Conservation (phyloP, 2,329 filamentous ascomycete genomes). For the Fusarium xylarioides region DNA sequence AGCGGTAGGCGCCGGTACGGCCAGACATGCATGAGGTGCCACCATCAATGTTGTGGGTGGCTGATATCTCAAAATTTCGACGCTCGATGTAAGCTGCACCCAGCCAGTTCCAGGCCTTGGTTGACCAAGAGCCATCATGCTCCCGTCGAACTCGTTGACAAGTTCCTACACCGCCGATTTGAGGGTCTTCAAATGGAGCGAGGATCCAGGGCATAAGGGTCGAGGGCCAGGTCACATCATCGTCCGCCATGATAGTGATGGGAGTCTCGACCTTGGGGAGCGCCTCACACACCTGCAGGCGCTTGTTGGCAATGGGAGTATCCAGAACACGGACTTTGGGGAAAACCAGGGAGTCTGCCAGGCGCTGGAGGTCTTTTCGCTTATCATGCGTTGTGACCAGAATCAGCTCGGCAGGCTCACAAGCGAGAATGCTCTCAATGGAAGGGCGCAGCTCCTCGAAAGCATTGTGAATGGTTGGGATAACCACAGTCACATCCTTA, state of each 20-base stretch:
- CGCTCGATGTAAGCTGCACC: constrained; percentile 92
- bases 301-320: constrained; percentile 91
- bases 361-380: constrained; percentile 70
- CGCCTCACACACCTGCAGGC: constrained; percentile 89
- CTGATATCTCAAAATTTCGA: constrained; percentile 95
- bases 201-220: constrained; percentile 91
- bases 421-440: constrained; percentile 78
- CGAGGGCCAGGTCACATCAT: constrained; percentile 91
- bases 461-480: constrained; percentile 89
- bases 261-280: constrained; percentile 84
- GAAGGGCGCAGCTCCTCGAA: constrained; percentile 86
- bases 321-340: constrained; percentile 77
- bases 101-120: constrained; percentile 84
- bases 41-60: constrained; percentile 93
- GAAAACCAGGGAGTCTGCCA: constrained; percentile 68
- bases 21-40: constrained; percentile 97
- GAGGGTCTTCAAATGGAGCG: constrained; percentile 85
- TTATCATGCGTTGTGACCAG: constrained; percentile 89
- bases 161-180: constrained; percentile 90
- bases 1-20: constrained; percentile 90
- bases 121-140: constrained; percentile 65
- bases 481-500: constrained; percentile 90
- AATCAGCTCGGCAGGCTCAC: constrained; percentile 76
- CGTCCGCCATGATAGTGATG: constrained; percentile 93
- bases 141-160: constrained; percentile 85